Conservation (phyloP, 2,329 filamentous ascomycete species). For the Cytospora piceicola region DNA sequence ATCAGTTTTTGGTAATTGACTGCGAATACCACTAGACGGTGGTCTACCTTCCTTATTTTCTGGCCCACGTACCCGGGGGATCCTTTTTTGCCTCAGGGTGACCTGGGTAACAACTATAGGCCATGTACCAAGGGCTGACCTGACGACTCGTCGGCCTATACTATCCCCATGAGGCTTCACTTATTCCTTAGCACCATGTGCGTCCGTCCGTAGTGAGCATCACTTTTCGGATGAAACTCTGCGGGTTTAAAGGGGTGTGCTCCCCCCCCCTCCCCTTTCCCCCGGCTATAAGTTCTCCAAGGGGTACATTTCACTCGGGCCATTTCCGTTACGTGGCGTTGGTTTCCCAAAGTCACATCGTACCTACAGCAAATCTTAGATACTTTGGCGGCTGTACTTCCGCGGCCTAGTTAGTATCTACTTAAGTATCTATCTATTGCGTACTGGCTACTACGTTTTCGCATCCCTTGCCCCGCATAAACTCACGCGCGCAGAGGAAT, state of each 20-base stretch:
- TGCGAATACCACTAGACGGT: background rate
- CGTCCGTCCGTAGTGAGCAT: background rate
- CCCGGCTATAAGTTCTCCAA: conserved; percentile 17
- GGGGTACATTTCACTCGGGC: background rate
- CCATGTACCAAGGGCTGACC: conserved; percentile 6
- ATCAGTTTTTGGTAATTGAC: conserved; percentile 1
- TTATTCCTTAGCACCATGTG: conserved; percentile 19
- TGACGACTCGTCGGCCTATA: background rate
- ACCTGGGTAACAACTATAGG: background rate
- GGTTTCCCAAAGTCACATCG: conserved; percentile 15
- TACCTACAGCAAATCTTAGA: conserved; percentile 8
- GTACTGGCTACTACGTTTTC: background rate
- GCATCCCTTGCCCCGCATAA: conserved; percentile 3
- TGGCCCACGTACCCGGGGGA: background rate
- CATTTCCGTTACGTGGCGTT: conserved; percentile 18
- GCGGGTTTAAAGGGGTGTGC: conserved; percentile 13
- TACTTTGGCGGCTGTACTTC: background rate
- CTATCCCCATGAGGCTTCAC: background rate
- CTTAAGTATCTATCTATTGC: too few species aligned
- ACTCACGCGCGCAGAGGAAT: background rate
- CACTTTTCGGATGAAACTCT: conserved; percentile 16
- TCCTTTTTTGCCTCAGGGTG: background rate
- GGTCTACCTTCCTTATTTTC: background rate
- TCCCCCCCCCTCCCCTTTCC: too few species aligned
- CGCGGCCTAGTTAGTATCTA: too few species aligned